These are phyloP conservation scores for Podaxis mareebaensis DNA, from an alignment of 768 basidiomycete species.

Conservation along the genomic window DNA sequence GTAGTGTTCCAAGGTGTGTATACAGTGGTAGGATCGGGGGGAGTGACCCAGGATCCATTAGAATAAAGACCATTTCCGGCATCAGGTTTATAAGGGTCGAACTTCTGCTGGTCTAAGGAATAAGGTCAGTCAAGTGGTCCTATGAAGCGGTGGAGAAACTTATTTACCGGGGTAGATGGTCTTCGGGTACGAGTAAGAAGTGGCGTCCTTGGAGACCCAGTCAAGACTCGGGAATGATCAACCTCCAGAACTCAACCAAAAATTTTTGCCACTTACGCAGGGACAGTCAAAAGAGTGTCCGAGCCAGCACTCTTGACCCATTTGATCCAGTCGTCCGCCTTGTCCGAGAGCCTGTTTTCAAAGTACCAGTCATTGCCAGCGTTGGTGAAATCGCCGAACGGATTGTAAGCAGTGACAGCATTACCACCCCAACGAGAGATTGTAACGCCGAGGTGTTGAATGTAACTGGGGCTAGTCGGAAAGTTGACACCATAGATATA, in stretches of 20 bases:
- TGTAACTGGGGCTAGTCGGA: constrained; percentile 46
- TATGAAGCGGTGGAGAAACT: neutral
- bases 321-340: constrained; percentile 47
- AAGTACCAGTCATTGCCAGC: constrained; percentile 60
- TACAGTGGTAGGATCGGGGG: constrained; percentile 36
- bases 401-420: constrained; percentile 56
- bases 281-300: constrained; percentile 44
- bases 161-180: constrained; percentile 42
- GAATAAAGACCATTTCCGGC: constrained; percentile 51
- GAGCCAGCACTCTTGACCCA: constrained; percentile 49
- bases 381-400: constrained; percentile 50
- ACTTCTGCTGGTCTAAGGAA: constrained; percentile 38
- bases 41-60: constrained; percentile 46
- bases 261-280: constrained; percentile 39
- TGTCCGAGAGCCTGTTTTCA: constrained; percentile 47
- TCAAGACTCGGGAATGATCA: constrained; percentile 38
- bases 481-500: constrained; percentile 57
- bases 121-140: neutral
- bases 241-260: neutral
- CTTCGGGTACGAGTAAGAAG: constrained; percentile 52
- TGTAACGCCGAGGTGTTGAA: constrained; percentile 48
- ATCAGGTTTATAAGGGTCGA: constrained; percentile 49
- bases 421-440: constrained; percentile 57
- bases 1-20: constrained; percentile 53
- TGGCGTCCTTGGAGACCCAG: constrained; percentile 55